Percentiles rank a stretch among this genome's conserved stretches.
Conservation (phyloP, 2,329 filamentous ascomycete genomes). For the Cercospora citrullina region DNA sequence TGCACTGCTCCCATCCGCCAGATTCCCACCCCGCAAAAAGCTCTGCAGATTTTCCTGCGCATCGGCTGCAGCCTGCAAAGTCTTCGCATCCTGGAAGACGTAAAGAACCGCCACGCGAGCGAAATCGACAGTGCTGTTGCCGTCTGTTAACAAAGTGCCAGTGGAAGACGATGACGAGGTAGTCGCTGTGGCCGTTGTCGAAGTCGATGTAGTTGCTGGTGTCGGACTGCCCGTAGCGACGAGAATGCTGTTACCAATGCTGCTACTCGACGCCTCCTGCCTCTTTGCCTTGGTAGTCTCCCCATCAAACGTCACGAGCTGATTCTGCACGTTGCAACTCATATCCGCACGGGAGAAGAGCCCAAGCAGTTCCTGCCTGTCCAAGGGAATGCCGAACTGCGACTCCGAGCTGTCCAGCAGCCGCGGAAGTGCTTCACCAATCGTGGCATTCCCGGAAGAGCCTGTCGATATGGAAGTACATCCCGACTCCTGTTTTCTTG, state of each 20-base stretch:
- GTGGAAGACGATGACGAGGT: conserved; percentile 20
- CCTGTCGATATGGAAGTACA: conserved; percentile 57
- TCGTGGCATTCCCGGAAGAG: conserved; percentile 66
- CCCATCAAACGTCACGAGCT: conserved; percentile 80
- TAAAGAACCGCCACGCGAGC: conserved; percentile 49
- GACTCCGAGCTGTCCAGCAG: conserved; percentile 64
- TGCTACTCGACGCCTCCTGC: conserved; percentile 12
- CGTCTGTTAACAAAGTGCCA: conserved; percentile 1
- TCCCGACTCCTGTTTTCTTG: conserved; percentile 50
- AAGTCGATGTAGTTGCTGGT: conserved; percentile 14
- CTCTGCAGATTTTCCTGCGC: conserved; percentile 48
- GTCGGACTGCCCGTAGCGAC: conserved; percentile 28
- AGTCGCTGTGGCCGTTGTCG: conserved; percentile 20
- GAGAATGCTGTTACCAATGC: conserved; percentile 39
- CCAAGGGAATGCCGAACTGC: conserved; percentile 76
- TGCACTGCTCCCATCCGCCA: conserved; percentile 23
- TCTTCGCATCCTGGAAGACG: conserved; percentile 45
- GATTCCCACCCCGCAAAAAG: conserved; percentile 32
- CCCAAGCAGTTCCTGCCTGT: conserved; percentile 67
- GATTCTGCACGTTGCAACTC: conserved; percentile 82
- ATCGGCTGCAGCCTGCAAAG: conserved; percentile 43
- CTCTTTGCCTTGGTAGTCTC: conserved; percentile 30
- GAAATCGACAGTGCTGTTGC: conserved; percentile 43
- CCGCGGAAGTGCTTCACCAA: conserved; percentile 76
- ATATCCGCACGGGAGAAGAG: conserved; percentile 74